Percentiles rank a stretch among this genome's conserved stretches.
Conservation (phyloP, 805 yeast species). For the Lachancea quebecensis region DNA sequence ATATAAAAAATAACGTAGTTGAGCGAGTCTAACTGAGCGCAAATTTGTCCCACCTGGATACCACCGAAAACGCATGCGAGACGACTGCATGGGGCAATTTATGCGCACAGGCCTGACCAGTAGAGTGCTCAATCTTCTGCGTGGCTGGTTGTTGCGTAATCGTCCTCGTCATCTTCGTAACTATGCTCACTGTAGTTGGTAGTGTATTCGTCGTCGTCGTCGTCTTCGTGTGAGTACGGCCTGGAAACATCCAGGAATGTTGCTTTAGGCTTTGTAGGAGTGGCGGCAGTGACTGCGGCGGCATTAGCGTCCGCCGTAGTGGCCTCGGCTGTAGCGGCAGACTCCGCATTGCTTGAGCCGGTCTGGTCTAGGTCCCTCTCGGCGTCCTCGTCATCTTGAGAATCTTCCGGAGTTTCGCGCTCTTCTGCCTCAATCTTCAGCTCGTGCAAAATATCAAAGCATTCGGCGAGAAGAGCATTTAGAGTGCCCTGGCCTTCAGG, state of each 20-base stretch:
- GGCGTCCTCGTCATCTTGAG: constrained; percentile 16
- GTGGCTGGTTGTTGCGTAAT: constrained; percentile 12
- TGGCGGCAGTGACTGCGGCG: not conserved
- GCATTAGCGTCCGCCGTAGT: not conserved
- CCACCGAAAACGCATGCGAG: no score
- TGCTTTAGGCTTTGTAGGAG: constrained; percentile 5
- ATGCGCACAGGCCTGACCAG: no score
- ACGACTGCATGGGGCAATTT: no score
- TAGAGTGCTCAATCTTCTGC: constrained; percentile 10
- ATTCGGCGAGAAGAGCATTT: constrained; percentile 83
- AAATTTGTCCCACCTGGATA: not conserved
- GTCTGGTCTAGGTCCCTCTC: constrained; percentile 2
- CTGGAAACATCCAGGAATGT: constrained; percentile 16
- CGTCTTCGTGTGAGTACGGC: constrained; percentile 9
- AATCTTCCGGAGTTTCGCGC: constrained; percentile 34
- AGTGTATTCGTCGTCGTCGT: constrained; percentile 10
- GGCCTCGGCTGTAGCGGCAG: not conserved
- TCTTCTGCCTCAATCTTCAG: constrained; percentile 79
- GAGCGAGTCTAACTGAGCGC: not conserved
- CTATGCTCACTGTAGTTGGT: constrained; percentile 18
- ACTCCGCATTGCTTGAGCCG: not conserved
- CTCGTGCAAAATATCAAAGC: constrained; percentile 90
- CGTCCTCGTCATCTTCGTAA: constrained; percentile 19
- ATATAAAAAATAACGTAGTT: constrained; percentile 1
- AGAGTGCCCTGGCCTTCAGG: constrained; percentile 99